Conservation (phyloP, 495 filamentous ascomycete species). For the Saxophila tyrrhenica region DNA sequence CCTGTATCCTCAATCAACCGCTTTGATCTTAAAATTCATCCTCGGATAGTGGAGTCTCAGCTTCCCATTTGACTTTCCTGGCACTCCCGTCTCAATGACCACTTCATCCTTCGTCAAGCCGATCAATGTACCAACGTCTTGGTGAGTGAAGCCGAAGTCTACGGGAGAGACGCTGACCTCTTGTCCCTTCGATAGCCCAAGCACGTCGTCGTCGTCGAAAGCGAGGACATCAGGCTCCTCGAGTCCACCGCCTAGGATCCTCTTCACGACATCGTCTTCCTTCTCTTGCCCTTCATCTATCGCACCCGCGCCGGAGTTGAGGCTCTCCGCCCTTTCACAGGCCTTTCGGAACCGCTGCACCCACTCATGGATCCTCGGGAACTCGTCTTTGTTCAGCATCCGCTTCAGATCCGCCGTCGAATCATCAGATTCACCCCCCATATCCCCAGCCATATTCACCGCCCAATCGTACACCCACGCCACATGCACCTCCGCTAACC, state of each 20-base stretch:
- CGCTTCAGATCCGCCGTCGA: background rate
- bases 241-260: background rate
- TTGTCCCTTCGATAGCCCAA: conserved; percentile 14
- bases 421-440: background rate
- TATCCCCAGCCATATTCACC: conserved; percentile 1
- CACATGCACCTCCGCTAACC: conserved; percentile 7
- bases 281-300: conserved; percentile 3
- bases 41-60: conserved; percentile 44
- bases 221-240: background rate
- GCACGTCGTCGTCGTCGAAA: background rate
- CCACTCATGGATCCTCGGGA: background rate
- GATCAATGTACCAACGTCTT: conserved; percentile 2
- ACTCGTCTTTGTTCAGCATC: conserved; percentile 1
- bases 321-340: background rate
- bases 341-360: background rate
- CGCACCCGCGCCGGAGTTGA: background rate
- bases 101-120: background rate
- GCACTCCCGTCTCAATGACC: conserved; percentile 22
- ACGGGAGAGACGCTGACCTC: conserved; percentile 23
- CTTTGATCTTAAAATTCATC: conserved; percentile 40
- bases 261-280: background rate
- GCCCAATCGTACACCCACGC: conserved; percentile 3
- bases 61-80: conserved; percentile 23
- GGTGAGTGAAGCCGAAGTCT: conserved; percentile 37
- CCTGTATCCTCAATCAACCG: conserved; percentile 18